Conservation (phyloP, 805 yeast genomes). For the Candida silvicultrix region DNA sequence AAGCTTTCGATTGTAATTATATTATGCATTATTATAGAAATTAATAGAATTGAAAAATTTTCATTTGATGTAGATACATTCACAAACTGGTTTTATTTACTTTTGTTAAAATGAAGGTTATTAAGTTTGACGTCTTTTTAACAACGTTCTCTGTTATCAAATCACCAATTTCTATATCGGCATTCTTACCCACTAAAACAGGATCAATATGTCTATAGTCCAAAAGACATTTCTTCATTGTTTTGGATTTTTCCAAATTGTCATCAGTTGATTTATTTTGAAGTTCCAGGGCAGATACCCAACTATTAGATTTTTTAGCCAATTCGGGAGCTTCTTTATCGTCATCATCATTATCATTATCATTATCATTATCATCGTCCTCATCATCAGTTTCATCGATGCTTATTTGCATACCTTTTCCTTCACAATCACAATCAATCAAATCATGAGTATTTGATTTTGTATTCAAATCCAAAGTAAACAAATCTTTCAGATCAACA, state of each 20-base stretch:
- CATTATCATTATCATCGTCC: conserved; percentile 17
- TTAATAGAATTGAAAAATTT: neutral
- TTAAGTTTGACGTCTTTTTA: conserved; percentile 17
- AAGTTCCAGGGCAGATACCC: conserved; percentile 53
- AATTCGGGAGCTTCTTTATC: conserved; percentile 17
- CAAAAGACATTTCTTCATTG: conserved; percentile 51
- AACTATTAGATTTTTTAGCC: conserved; percentile 22
- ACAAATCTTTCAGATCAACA: conserved; percentile 68
- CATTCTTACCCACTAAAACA: conserved; percentile 3
- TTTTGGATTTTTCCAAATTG: conserved; percentile 27
- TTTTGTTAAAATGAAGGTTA: conserved; percentile 38
- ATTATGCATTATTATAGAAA: neutral
- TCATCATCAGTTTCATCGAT: conserved; percentile 7
- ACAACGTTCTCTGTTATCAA: conserved; percentile 25
- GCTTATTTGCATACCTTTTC: conserved; percentile 38
- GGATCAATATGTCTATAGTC: conserved; percentile 66
- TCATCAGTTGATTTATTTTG: conserved; percentile 15
- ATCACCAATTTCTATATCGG: conserved; percentile 23
- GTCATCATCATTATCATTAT: conserved; percentile 17
- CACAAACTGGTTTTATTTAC: conserved; percentile 23
- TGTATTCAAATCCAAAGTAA: conserved; percentile 46
- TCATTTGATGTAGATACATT: conserved; percentile 3
- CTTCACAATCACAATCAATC: conserved; percentile 56
- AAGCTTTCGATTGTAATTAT: neutral
- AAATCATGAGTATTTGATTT: conserved; percentile 73